Evolutionary conservation across 352 stramenopile species (phyloP), one percentile per base, ranked within the genome.

Genomic region (Globisporangium nunn): DNA sequence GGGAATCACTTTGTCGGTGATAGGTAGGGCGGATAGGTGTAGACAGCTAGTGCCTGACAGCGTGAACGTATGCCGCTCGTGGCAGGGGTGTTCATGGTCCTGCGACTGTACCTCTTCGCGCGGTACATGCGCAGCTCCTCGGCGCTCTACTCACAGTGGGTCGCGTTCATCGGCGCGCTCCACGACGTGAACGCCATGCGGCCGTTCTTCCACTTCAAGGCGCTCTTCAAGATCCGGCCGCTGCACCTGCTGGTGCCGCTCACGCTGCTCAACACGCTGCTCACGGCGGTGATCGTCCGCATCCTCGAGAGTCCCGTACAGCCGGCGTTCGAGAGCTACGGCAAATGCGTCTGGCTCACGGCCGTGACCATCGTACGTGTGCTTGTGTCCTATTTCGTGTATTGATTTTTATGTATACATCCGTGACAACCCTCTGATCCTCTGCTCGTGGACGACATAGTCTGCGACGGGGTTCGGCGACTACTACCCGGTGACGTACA

Each of bases 131-230:
- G 80, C 40, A 91, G 80, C 44, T 74, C 74, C 6, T 91, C 80
- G 44, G 64, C 72, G 10, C 47, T 91, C 15, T 85, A 91, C 68
- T 91, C 80, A 14, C 80, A 85, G 40, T 91, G 80, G 80, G 80
- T 87, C 43, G 75, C 78, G 14, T 84, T 88, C 12, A 68, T 91
- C 35, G 80, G 80, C 0, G 78, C 78, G 12, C 58, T 91, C 28
- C 87, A 91, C 50, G 79, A 86, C n/a, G 71, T 91, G 54, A 82
- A 91, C 50, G 70, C 78, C 7, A 85, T 88, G 78, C 70, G 64
- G n/a, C 80, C 80, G 6, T 86, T 85, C 50, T 91, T 91, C 50
- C 80, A 91, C 57, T 91, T 91, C 59, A 88, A 88, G 44, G 72
- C 78, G 37, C 73, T 91, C 18, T 91, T 91, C 63, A 88, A 85